These are phyloP conservation scores for Nemania serpens DNA, from an alignment of 2,329 filamentous ascomycete species.

Conservation along the genomic window DNA sequence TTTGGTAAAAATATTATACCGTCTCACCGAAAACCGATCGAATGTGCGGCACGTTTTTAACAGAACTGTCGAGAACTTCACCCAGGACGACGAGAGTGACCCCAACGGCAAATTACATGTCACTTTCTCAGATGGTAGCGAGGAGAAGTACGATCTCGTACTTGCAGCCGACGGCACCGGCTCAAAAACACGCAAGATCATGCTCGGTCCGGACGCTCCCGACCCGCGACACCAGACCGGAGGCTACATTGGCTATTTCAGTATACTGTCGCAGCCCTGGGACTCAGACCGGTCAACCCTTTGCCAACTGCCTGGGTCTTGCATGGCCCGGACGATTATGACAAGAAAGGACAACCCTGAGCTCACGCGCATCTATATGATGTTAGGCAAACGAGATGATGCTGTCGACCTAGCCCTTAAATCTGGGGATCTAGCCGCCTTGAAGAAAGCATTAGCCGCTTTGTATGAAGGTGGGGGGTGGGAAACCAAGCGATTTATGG, in stretches of 20 bases:
- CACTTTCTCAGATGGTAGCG: constrained; percentile 49
- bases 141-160: constrained; percentile 53
- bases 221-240: constrained; percentile 31
- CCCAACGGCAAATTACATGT: constrained; percentile 33
- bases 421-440: constrained; percentile 36
- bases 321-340: constrained; percentile 11
- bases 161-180: constrained; percentile 59
- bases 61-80: constrained; percentile 34
- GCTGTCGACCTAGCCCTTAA: constrained; percentile 17
- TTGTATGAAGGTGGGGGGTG: constrained; percentile 53
- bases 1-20: constrained; percentile 42
- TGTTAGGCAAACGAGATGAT: constrained; percentile 6
- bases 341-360: constrained; percentile 31
- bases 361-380: constrained; percentile 30
- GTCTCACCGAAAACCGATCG: constrained; percentile 12
- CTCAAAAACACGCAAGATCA: constrained; percentile 50
- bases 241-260: constrained; percentile 37
- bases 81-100: constrained; percentile 33
- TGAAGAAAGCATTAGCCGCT: constrained; percentile 48
- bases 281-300: constrained; percentile 19
- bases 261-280: constrained; percentile 27
- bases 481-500: constrained; percentile 46
- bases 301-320: constrained; percentile 12
- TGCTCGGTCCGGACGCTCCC: constrained; percentile 37
- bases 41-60: constrained; percentile 38